phyloP scores from a whole-genome alignment of 164 flowering plant species.

The Stephania japonica region DNA sequence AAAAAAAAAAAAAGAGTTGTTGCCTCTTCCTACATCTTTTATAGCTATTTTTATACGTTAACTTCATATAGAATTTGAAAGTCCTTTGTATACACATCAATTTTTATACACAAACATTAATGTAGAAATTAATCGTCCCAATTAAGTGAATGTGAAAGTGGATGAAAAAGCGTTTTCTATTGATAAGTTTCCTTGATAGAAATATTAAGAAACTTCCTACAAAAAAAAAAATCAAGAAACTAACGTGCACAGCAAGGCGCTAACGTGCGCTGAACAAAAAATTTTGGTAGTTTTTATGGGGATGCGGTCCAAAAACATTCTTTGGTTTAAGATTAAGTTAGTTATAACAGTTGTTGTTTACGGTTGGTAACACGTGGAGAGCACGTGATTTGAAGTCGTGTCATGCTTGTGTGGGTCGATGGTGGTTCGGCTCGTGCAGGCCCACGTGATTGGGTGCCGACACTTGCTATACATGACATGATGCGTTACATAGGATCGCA shows the following conservation, averaged over 20 bases:
- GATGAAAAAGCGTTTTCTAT: too few species aligned
- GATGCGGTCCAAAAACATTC: not conserved
- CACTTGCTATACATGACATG: not conserved
- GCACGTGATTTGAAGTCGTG: not conserved
- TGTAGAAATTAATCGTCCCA: too few species aligned
- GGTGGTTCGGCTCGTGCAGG: not conserved
- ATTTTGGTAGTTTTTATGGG: not conserved
- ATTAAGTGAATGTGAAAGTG: too few species aligned
- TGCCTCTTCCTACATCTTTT: too few species aligned
- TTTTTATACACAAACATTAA: too few species aligned
- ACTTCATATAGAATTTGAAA: too few species aligned
- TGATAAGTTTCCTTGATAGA: too few species aligned
- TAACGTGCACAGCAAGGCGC: not conserved
- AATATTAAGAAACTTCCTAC: too few species aligned
- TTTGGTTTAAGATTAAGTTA: slow-evolving; percentile 1
- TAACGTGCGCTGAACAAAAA: not conserved
- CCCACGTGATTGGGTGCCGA: not conserved
- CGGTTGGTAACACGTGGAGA: not conserved
- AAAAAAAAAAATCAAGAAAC: too few species aligned
- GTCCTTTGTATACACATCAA: too few species aligned
- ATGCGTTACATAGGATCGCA: not conserved
- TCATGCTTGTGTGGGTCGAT: not conserved
- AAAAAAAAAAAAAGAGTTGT: too few species aligned
- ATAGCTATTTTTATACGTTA: too few species aligned
- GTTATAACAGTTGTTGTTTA: not conserved